Base-by-base conservation (phyloP, 2,329 filamentous ascomycete genomes). In the Stachybotrys elegans region DNA sequence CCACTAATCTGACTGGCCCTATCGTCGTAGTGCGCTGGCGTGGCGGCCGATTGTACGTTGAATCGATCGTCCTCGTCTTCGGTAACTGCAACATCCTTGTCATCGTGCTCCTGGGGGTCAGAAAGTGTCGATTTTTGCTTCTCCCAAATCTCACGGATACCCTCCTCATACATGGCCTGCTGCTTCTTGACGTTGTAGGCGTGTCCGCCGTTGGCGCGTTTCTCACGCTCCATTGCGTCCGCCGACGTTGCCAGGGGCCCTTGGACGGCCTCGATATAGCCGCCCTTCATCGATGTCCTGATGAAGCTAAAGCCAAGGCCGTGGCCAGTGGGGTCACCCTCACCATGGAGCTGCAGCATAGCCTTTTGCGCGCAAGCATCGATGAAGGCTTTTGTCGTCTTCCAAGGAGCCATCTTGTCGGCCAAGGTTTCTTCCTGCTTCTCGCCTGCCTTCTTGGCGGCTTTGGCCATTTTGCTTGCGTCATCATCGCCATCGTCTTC, bases 281-380 rank as follows among this genome's bases (percentile, higher is more conserved):
- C 93, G 49, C 93, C 93, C 67, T 98, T 98, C 93, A 98, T 98
- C 1, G 89, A 95, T 0, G 91, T 96, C 59, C 93, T 90, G 63
- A 98, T 91, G 64, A 98, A 96, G 61, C 88, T 96, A 71, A 97
- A 95, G 3, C 88, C 93, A 47, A 96, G 83, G 2, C 93, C 93
- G 56, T 91, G 86, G 20, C 90, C 90, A 1, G 92, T 95, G 4
- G 93, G 93, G 60, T 98, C 93, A 44, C 93, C 93, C 52, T 94
- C 88, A 17, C 93, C 93, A 55, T 96, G 91, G 12, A 98, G 77
- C 54, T 91, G 86, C 37, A 98, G 78, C 93, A 98, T 98, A 4
- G 93, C 93, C 62, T 98, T 98, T 47, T 90, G 89, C 48, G 90
- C 84, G 40, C 88, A 92, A 2, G 93, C 93, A 52, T 96, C 87